A percentile compares a stretch with the other conserved stretches of the same genome.
These are phyloP conservation scores for Leucocoprinus sp. DNA, from an alignment of 768 basidiomycete genomes.

Conservation along the genomic window DNA sequence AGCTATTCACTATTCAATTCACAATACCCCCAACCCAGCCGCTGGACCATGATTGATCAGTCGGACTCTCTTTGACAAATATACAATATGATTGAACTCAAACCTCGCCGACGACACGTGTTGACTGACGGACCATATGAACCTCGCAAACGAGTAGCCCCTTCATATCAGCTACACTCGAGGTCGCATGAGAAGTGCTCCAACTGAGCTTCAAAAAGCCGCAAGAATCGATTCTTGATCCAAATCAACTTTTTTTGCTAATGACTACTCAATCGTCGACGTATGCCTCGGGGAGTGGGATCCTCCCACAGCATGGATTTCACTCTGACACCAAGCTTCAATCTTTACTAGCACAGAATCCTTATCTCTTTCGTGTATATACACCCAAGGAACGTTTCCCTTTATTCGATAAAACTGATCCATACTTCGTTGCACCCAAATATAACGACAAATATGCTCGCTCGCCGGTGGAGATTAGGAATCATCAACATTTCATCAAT, in stretches of 20 bases:
- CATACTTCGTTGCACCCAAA: conserved; percentile 62
- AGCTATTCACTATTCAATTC: too few relatives aligned
- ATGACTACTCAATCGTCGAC: conserved; percentile 22
- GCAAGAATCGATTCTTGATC: neutral
- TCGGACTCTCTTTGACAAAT: too few relatives aligned
- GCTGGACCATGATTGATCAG: too few relatives aligned
- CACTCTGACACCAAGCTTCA: conserved; percentile 55
- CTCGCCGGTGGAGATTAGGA: conserved; percentile 24
- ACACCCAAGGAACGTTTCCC: conserved; percentile 59
- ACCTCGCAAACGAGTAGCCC: neutral
- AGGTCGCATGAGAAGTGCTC: conserved; percentile 26
- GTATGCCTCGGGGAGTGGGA: conserved; percentile 18
- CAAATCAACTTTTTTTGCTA: conserved; percentile 2
- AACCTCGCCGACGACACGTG: conserved; percentile 23
- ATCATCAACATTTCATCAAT: conserved; percentile 19
- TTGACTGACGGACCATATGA: conserved; percentile 11
- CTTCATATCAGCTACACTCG: conserved; percentile 22
- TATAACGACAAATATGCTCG: conserved; percentile 43
- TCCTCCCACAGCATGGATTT: conserved; percentile 70
- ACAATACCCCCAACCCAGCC: too few relatives aligned
- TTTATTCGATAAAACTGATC: conserved; percentile 44
- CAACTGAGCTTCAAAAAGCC: conserved; percentile 11
- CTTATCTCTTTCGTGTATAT: conserved; percentile 74
- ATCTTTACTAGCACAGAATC: conserved; percentile 51
- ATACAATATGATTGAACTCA: too few relatives aligned